Base-by-base conservation (phyloP, 306 rosid genomes). In the Begonia peltatifolia region DNA sequence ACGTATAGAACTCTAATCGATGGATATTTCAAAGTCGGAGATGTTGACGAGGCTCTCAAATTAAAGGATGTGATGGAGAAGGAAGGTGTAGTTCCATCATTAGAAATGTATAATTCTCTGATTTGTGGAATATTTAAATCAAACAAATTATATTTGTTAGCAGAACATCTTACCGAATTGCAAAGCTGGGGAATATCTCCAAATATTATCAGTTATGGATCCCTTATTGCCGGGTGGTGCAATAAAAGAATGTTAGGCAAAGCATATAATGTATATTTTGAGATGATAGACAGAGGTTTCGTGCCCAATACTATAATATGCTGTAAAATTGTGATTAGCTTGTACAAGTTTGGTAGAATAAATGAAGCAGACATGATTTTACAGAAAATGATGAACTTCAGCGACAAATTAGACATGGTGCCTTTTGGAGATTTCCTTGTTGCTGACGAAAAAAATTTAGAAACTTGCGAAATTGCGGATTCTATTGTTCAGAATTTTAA, bases 221-320 rank as follows among this genome's bases (percentile, higher is more conserved):
- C 83, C 61, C 81, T 89, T 36, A 80, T 89, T 51, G 53, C 84
- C 60, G 95, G 97, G 65, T 82, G 90, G 97, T 89, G 95, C 41
- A 57, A 72, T 50, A 85, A 84, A 76, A 81, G 81, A 51, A 76
- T 59, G 80, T 54, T 84, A 42, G 81, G 70, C 56, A 80, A 74
- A 72, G 95, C 97, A 54, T 71, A 82, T 52, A 59, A 58, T 44
- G 42, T 65, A 49, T 89, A 82, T 68, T 74, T 62, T 64, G 87
- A 84, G 68, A 84, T 88, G 97, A 72, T 79, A 49, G 67, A 54
- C 52, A 70, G 57, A 43, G 95, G 95, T 36, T 71, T 84, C 41
- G 46, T 41, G 14, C 82, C 97, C 15, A 82, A 76, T 72, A 20
- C 44, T 15, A 71, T 72, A 20, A 67, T 89, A 50, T 81, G 81